A percentile compares a stretch with the other conserved stretches of the same genome.
Conservation (phyloP, 257 asterid genomes). For the Gardenia jasminoides region DNA sequence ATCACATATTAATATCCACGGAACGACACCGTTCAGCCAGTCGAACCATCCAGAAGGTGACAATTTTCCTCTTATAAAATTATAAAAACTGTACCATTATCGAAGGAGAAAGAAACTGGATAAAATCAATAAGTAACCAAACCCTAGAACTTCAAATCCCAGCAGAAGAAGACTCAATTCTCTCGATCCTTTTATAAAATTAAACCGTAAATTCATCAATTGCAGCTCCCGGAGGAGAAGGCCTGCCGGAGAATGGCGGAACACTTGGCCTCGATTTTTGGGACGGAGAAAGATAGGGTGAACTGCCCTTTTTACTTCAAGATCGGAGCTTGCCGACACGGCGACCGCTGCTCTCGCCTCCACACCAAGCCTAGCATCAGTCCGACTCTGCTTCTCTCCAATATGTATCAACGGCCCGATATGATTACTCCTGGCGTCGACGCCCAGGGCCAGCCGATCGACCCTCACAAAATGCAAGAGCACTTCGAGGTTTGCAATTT, state of each 20-base stretch:
- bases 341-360: conserved; percentile 92
- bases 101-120: not conserved
- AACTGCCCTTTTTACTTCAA: conserved; percentile 96
- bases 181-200: not conserved
- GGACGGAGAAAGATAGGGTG: conserved; percentile 90
- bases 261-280: conserved; percentile 84
- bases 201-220: conserved; percentile 23
- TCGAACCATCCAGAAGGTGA: not conserved
- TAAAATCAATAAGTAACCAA: not conserved
- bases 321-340: conserved; percentile 97
- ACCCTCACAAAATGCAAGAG: conserved; percentile 73
- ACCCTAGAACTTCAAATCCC: not conserved
- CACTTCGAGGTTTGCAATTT: conserved; percentile 70
- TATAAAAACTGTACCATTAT: not conserved
- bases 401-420: conserved; percentile 96
- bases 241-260: conserved; percentile 57
- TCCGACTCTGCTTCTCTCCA: conserved; percentile 79
- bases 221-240: not conserved
- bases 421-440: conserved; percentile 98
- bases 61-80: not conserved
- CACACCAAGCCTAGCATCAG: conserved; percentile 94
- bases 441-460: conserved; percentile 75
- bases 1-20: no score
- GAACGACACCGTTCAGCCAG: not conserved
- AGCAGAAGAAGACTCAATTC: not conserved